Evolutionary conservation across 2,329 filamentous ascomycete genomes (phyloP), one percentile per base, ranked within the genome.

Genomic region (Fusarium xyrophilum): DNA sequence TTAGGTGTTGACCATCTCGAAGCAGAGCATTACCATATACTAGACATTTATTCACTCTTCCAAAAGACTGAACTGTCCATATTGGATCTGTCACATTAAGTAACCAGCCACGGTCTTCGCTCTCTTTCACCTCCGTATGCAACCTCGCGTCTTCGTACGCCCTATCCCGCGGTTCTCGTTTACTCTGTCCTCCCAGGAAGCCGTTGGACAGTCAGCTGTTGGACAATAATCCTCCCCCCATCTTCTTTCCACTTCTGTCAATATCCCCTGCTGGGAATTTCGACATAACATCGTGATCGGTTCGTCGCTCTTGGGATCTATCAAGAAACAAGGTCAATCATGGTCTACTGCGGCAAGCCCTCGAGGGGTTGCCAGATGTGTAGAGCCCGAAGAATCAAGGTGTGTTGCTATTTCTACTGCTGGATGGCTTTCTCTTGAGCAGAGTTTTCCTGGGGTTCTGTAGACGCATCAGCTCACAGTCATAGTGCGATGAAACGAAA

Each of bases 281-380:
- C 53, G 42, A 38, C 27, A 52, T 54, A 53, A 39, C 33, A 52
- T 40, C 30, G 36, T 39, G 27, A 47, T 52, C 46, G 21, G 27
- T 33, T 40, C 42, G n/a, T 32, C 46, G 12, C 32, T 15, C 46
- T 30, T 46, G 28, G 52, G n/a, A 32, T 38, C 42, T 7, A 42
- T 36, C 47, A 40, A 46, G 36, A 47, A 39, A 40, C 53, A 42
- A 55, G 11, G 27, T 60, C 30, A 77, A 79, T 62, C 68, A 90
- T 89, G 88, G 88, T 89, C 15, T 90, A 89, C 72, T 88, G 86
- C 65, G 88, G 88, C 42, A 89, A 88, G 78, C 86, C 88, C 73
- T 90, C 88, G 2, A 81, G 83, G 79, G 90, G 89, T 72, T 93
- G 90, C 73, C 89, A 91, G 80, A 92, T 90, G 86, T 93, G 90